These are phyloP conservation scores for Scedosporium apiospermum DNA, from an alignment of 2,329 filamentous ascomycete genomes.

Conservation along the genomic window DNA sequence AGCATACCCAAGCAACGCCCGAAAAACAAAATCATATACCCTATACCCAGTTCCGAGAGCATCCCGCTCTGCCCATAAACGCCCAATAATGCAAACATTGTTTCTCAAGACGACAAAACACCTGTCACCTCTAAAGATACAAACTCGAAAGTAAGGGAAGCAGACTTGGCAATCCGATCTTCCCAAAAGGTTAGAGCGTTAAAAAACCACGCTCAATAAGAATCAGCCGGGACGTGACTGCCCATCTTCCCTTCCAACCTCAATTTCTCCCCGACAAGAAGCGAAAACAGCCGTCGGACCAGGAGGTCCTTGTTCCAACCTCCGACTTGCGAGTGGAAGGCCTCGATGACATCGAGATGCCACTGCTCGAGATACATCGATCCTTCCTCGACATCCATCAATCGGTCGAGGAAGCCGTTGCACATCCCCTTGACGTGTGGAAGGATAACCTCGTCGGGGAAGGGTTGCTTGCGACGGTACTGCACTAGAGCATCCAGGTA, in stretches of 20 bases:
- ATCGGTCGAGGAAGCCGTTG: slow-evolving; percentile 35
- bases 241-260: slow-evolving; percentile 15
- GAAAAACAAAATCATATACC: background rate
- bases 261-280: slow-evolving; percentile 40
- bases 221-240: background rate
- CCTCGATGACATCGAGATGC: slow-evolving; percentile 50
- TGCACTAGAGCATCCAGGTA: slow-evolving; percentile 42
- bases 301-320: slow-evolving; percentile 40
- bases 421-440: slow-evolving; percentile 11
- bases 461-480: slow-evolving; percentile 32
- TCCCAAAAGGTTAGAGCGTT: background rate
- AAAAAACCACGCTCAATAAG: background rate
- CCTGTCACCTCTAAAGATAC: background rate
- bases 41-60: background rate
- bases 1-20: background rate
- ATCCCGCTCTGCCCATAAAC: background rate
- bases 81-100: background rate
- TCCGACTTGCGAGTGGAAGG: slow-evolving; percentile 36
- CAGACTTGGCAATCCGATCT: background rate
- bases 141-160: background rate
- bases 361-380: slow-evolving; percentile 40
- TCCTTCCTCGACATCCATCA: slow-evolving; percentile 35
- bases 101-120: background rate
- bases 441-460: slow-evolving; percentile 21
- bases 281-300: slow-evolving; percentile 41